These are phyloP conservation scores for Usnea hakonensis DNA, from an alignment of 495 filamentous ascomycete species.

Conservation along the genomic window DNA sequence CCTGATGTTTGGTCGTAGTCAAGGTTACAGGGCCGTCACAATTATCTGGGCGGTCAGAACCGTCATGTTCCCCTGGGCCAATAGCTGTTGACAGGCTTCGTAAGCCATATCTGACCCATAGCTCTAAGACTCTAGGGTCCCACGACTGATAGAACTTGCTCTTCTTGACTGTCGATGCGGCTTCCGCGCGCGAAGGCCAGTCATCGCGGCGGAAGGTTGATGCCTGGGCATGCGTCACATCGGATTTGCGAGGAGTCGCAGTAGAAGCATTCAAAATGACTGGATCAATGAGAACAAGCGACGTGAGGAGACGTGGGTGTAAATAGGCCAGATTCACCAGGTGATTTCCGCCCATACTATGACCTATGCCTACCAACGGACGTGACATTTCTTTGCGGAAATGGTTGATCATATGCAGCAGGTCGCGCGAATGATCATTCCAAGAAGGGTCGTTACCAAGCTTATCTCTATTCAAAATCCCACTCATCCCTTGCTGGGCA, in stretches of 20 bases:
- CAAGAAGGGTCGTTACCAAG: conserved; percentile 82
- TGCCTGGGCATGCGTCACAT: conserved; percentile 36
- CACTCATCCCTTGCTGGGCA: conserved; percentile 66
- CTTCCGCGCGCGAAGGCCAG: conserved; percentile 60
- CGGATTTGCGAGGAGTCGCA: background rate
- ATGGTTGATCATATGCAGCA: conserved; percentile 78
- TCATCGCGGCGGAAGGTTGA: conserved; percentile 60
- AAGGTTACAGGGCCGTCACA: conserved; percentile 42
- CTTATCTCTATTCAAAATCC: conserved; percentile 61
- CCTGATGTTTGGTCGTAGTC: conserved; percentile 53
- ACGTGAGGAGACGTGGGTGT: conserved; percentile 74
- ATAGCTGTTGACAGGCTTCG: conserved; percentile 45
- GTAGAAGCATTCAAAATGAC: conserved; percentile 45
- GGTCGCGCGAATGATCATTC: conserved; percentile 80
- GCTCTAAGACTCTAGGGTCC: conserved; percentile 64
- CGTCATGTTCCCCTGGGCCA: conserved; percentile 18
- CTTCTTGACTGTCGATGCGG: conserved; percentile 49
- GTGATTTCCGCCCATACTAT: conserved; percentile 77
- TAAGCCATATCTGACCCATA: conserved; percentile 58
- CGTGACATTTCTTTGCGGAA: conserved; percentile 78
- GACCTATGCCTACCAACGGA: conserved; percentile 82
- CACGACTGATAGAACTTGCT: conserved; percentile 65
- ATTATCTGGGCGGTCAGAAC: background rate
- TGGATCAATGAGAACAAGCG: conserved; percentile 73
- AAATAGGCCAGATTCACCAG: conserved; percentile 55